phyloP scores from a whole-genome alignment of 345 rosid genomes.

The Salix caprea region DNA sequence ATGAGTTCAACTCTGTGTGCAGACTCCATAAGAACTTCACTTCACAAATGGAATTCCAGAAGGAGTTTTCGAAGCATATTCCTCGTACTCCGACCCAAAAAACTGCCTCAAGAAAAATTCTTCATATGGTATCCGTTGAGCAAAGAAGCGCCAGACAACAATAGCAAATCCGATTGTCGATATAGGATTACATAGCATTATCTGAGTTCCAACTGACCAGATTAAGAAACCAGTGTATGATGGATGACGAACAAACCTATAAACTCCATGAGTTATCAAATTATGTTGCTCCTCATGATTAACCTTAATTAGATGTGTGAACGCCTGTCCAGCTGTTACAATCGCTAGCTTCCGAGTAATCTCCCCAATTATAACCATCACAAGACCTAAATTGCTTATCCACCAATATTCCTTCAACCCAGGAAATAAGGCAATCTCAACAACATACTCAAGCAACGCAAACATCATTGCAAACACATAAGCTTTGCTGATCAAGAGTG shows the following conservation, averaged over 20 bases:
- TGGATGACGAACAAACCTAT: constrained; percentile 57
- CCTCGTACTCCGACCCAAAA: constrained; percentile 51
- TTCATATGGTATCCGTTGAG: constrained; percentile 53
- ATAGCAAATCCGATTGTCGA: constrained; percentile 50
- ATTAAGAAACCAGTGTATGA: constrained; percentile 64
- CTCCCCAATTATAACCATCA: constrained; percentile 50
- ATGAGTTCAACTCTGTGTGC: not conserved
- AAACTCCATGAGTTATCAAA: constrained; percentile 56
- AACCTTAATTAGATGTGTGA: constrained; percentile 65
- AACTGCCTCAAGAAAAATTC: constrained; percentile 64
- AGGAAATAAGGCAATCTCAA: constrained; percentile 47
- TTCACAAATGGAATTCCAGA: constrained; percentile 68
- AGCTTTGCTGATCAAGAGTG: constrained; percentile 57
- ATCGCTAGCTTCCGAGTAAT: constrained; percentile 52
- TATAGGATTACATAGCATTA: constrained; percentile 69
- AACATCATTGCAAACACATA: constrained; percentile 51
- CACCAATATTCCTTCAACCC: constrained; percentile 55
- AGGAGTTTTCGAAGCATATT: constrained; percentile 46
- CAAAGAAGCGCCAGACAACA: constrained; percentile 64
- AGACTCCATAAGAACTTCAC: constrained; percentile 17
- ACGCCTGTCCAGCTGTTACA: constrained; percentile 63
- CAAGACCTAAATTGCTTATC: constrained; percentile 55
- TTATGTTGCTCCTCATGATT: constrained; percentile 49
- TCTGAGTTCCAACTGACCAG: constrained; percentile 72
- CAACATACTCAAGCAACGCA: constrained; percentile 47